Conservation (phyloP, 148 eudicot genomes). For the Rhododendron williamsianum region DNA sequence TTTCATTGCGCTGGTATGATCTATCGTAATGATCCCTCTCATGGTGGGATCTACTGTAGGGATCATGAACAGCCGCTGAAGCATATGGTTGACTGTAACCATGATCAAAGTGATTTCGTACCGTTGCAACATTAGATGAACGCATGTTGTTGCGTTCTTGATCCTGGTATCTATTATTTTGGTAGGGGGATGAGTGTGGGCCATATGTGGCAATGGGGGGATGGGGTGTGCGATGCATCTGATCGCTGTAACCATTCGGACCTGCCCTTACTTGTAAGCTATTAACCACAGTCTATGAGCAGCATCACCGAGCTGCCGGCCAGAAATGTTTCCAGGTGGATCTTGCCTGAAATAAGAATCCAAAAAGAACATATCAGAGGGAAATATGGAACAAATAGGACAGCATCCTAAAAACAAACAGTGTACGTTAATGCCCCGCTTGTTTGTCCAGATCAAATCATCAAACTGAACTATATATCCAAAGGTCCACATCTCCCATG, state of each 20-base stretch:
- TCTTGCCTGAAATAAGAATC: conserved; percentile 35
- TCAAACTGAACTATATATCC: not conserved
- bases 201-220: conserved; percentile 21
- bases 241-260: conserved; percentile 22
- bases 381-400: not conserved
- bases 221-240: conserved; percentile 21
- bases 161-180: conserved; percentile 25
- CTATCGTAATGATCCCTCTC: conserved; percentile 22
- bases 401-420: not conserved
- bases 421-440: not conserved
- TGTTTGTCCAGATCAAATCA: not conserved
- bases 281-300: conserved; percentile 67
- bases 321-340: conserved; percentile 45
- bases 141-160: conserved; percentile 26
- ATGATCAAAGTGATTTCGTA: conserved; percentile 10
- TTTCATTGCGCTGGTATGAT: conserved; percentile 15
- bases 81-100: conserved; percentile 27
- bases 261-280: conserved; percentile 43
- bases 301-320: conserved; percentile 70
- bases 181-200: conserved; percentile 23
- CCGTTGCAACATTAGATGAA: conserved; percentile 13
- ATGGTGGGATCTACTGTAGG: conserved; percentile 23
- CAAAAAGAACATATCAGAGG: not conserved
- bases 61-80: conserved; percentile 20
- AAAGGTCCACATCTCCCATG: not conserved